phyloP scores from a whole-genome alignment of 306 rosid species.

The Potentilla sterilis region DNA sequence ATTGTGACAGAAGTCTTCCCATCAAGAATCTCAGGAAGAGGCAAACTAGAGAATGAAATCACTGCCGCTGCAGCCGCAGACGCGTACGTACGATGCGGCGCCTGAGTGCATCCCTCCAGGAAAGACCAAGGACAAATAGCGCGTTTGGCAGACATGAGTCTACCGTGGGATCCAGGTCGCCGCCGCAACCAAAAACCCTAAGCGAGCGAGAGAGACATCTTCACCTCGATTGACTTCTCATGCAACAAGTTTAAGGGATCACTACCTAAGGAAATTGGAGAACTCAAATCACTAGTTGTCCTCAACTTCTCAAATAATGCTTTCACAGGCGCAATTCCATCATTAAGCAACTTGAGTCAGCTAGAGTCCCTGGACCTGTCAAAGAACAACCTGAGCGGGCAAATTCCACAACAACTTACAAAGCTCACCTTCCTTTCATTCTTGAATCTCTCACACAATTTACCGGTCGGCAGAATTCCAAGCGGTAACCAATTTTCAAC shows the following conservation, averaged over 20 bases:
- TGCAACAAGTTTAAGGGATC: slow-evolving; percentile 19
- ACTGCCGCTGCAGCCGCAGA: no score
- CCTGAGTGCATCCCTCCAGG: no score
- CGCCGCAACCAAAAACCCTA: no score
- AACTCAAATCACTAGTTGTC: slow-evolving; percentile 5
- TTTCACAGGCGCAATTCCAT: slow-evolving; percentile 23
- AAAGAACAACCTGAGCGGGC: slow-evolving; percentile 14
- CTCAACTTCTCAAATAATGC: slow-evolving; percentile 39
- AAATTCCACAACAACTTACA: slow-evolving; percentile 22
- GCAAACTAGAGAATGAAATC: no score
- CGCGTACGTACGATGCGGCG: no score
- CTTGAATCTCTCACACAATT: slow-evolving; percentile 31
- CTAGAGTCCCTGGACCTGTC: slow-evolving; percentile 43
- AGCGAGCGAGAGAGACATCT: no score
- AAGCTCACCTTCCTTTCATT: slow-evolving; percentile 23
- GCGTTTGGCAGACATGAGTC: no score
- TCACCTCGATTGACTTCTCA: slow-evolving; percentile 34
- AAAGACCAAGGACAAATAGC: no score
- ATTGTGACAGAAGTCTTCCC: no score
- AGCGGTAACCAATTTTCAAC: neutral
- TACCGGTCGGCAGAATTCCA: slow-evolving; percentile 24
- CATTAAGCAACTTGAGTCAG: slow-evolving; percentile 14
- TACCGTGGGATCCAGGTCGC: no score
- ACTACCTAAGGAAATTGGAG: slow-evolving; percentile 17
- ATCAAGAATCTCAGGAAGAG: no score